Base-by-base conservation (phyloP, 129 eudicot species). In the Logfia minima region DNA sequence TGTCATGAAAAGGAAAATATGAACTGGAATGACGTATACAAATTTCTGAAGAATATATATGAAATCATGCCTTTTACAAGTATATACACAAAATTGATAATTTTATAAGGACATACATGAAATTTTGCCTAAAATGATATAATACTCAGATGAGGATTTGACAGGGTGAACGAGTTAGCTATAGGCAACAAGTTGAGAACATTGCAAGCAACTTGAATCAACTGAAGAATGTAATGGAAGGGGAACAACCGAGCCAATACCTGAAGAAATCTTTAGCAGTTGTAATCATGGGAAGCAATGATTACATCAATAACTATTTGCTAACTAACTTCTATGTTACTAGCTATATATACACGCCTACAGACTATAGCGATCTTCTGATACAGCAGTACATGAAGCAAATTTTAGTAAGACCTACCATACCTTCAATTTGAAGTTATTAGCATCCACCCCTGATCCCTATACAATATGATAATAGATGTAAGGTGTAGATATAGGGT, bases 271-370 rank as follows among this genome's bases (percentile, higher is more conserved):
- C 93, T 11, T 66, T 92, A 55, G 86, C 81, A 16, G 77, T 92
- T 55, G 67, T 92, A 56, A 64, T 82, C 26, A 81, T 85, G 4
- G 96, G 98, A 18, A 90, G 96, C 84, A 92, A 92, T 62, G 98
- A 92, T 82, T 90, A 92, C 86, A 74, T 92, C 62, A 92, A 92
- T 70, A 92, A 92, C 48, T 92, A 92, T 70, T 74, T 92, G 29
- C 52, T 78, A 70, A 89, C 93, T 55, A 64, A 82, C 45, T 73
- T 86, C 11, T 90, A 90, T 53, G 35, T 84, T 19, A 74, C 83
- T 19, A 78, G 93, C 72, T 75, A 75, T 68, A 26, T 80, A 9
- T 86, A 86, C 72, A 85, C 77, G 62, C 87, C 96, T 29, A 79
- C 81, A 72, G 67, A 82, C 69, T 90, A 71, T 60, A 90, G 96